Conservation (phyloP, 2,329 filamentous ascomycete genomes). For the Colletotrichum sp. region DNA sequence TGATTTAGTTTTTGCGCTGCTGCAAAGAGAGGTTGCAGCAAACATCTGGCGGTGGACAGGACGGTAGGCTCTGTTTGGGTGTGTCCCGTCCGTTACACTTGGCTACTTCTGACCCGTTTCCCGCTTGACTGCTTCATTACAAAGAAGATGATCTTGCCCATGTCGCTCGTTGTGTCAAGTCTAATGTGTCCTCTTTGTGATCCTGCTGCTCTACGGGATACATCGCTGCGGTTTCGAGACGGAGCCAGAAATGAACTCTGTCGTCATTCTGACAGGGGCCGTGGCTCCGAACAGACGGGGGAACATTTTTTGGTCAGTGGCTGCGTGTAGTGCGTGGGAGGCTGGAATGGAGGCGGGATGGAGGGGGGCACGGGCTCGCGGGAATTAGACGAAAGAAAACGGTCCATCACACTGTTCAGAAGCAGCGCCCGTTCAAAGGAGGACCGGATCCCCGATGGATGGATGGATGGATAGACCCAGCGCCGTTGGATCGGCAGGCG, state of each 20-base stretch:
- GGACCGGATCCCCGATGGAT: background rate
- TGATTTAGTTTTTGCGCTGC: background rate
- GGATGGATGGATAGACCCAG: background rate
- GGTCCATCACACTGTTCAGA: background rate
- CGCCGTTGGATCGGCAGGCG: conserved; percentile 4
- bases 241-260: background rate
- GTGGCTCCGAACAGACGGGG: background rate
- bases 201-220: background rate
- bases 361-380: background rate
- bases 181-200: background rate
- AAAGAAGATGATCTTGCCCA: background rate
- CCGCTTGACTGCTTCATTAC: background rate
- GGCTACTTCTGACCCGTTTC: background rate
- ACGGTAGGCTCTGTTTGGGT: background rate
- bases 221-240: background rate
- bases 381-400: background rate
- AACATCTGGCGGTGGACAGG: background rate
- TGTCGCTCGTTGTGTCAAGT: background rate
- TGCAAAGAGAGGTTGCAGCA: background rate
- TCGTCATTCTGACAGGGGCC: conserved; percentile 1
- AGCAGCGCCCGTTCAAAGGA: background rate
- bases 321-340: background rate
- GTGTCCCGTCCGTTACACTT: background rate
- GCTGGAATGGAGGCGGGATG: background rate
- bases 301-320: background rate